These are phyloP conservation scores for Ceratocystis albifundus DNA, from an alignment of 2,329 filamentous ascomycete species.

Conservation along the genomic window DNA sequence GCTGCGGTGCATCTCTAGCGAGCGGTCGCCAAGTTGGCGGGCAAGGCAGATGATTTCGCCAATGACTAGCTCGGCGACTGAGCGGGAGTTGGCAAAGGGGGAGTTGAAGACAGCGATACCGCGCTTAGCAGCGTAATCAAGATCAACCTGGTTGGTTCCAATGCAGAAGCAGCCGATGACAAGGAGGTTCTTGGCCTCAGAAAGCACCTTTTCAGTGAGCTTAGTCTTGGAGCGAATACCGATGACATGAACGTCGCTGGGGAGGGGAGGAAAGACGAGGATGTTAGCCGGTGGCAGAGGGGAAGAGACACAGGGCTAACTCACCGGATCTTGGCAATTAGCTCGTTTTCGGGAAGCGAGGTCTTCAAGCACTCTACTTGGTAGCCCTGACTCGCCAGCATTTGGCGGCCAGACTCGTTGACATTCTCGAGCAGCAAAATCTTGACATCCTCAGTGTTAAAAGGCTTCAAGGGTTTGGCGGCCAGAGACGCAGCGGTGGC, in stretches of 20 bases:
- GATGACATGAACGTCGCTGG: constrained; percentile 87
- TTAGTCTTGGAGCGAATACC: constrained; percentile 98
- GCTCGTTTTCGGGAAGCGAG: constrained; percentile 79
- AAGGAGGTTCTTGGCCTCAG: constrained; percentile 84
- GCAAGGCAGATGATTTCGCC: constrained; percentile 85
- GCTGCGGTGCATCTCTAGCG: constrained; percentile 83
- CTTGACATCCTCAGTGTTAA: constrained; percentile 91
- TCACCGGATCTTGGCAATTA: constrained; percentile 92
- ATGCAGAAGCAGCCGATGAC: constrained; percentile 99
- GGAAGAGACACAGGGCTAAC: constrained; percentile 27
- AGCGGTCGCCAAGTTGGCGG: constrained; percentile 84
- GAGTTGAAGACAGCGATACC: constrained; percentile 99
- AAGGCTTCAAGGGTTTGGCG: constrained; percentile 78
- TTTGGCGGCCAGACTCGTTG: constrained; percentile 77
- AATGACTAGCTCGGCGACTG: constrained; percentile 92
- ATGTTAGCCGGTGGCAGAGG: neutral
- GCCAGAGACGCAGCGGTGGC: constrained; percentile 32
- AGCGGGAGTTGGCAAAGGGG: constrained; percentile 94
- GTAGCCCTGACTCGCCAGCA: constrained; percentile 76
- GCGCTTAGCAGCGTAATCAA: constrained; percentile 67
- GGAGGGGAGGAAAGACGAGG: too few species aligned
- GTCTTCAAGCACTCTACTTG: constrained; percentile 88
- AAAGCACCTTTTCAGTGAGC: constrained; percentile 71
- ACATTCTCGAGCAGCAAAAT: constrained; percentile 93
- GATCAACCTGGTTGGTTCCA: constrained; percentile 89